Base-by-base conservation (phyloP, 225 moss, liverwort and hornwort genomes). In the Bryum argenteum region DNA sequence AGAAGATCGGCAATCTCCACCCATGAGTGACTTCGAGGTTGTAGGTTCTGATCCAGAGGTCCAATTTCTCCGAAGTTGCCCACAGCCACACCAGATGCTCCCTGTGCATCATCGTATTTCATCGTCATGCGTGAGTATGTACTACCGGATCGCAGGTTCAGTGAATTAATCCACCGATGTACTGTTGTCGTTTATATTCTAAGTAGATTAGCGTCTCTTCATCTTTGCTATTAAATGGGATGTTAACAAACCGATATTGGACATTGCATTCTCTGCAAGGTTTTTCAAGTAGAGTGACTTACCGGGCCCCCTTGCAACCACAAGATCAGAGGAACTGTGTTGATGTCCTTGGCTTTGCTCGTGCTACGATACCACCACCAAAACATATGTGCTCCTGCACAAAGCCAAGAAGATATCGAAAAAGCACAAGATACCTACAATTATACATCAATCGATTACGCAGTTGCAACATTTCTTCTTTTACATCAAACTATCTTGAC, bases 281-380 rank as follows among this genome's bases (percentile, higher is more conserved):
- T n/a, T n/a, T 13, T n/a, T n/a, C n/a, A 9, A 51, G 58, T 39
- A 65, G 17, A 44, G 10, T 24, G 75, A 66, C 78, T 17, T 78
- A 85, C 84, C 28, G 84, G 84, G 69, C 81, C 84, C n/a, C 84
- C 84, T 76, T 85, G 78, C n/a, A 85, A 54, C 84, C 84, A 85
- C 72, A 85, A 17, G 47, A 78, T 78, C 14, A 85, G 42, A 7
- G 84, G 84, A 68, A 81, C 33, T 7, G 44, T 28, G 1, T 65
- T 7, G 57, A 17, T 54, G 48, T 69, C 69, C 3, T 71, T 63
- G 28, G 68, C 78, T 54, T 55, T 28, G 21, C 65, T 75, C 28
- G 71, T 75, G 72, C 81, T 85, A 53, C 78, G 72, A 48, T 81
- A 85, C 69, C 64, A 78, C 84, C 84, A 85, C 84, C 84, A 85